Base-by-base conservation (phyloP, 192 early-diverging fungal genomes). In the Coemansia sp. region DNA sequence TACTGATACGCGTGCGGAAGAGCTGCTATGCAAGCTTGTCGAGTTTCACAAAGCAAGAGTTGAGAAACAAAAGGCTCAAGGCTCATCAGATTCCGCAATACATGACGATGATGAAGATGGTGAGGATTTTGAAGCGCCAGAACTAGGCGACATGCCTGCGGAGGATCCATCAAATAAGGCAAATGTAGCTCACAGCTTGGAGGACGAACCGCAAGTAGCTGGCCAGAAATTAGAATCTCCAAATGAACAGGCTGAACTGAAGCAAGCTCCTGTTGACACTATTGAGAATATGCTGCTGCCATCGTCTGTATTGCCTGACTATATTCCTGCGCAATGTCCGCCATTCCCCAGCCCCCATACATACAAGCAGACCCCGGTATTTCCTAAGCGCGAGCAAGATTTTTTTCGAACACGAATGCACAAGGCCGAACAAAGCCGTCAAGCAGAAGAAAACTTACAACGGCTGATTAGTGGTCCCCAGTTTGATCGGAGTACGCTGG, bases 401-500 rank as follows among this genome's bases (percentile, higher is more conserved):
- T 70, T 77, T 53, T 77, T 77, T 77, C 67, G 67, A 23, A 77
- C 53, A 9, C 73, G 73, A 8, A 59, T 77, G 63, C 67, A 77
- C 63, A 77, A 77, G 28, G 73, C 73, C 13, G 73, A 77, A 44
- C 73, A 77, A 33, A 77, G 73, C 50, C 67, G 73, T 16, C 73
- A 77, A 52, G 73, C 73, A 3, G 73, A 77, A 45, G 73, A 66
- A 41, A 77, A 77, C 44, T 59, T 77, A 20, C 73, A 77, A 38
- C 67, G 73, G 11, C 53, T 77, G 37, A 76, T 76, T 33, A 76
- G 67, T 30, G 63, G 66, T 5, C 59, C 72, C 4, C 54, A 54
- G 14, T 40, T 53, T 16, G 46, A 50, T 26, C 56, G 40, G 26
- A 23, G 23, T 28, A 53, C n/a, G 9, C 41, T 15, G 41, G 1